Conservation (phyloP, 768 basidiomycete species). For the Podaxis sp. region DNA sequence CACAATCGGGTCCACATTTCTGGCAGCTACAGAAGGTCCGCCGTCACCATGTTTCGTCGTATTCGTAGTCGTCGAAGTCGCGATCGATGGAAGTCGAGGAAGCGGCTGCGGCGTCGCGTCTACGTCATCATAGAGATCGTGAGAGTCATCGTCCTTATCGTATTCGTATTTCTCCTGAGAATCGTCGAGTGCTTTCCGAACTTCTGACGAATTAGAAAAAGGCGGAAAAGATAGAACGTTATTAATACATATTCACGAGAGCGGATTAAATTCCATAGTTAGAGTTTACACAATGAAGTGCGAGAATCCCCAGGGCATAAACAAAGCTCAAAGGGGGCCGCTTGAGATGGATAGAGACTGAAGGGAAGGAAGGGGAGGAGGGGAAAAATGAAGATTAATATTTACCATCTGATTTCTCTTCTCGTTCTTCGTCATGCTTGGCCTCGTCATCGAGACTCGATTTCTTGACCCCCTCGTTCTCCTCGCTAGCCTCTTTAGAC, state of each 20-base stretch:
- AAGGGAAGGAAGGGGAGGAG: neutral
- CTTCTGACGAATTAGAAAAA: slow-evolving; percentile 2
- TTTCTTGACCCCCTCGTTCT: neutral
- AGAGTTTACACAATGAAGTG: neutral
- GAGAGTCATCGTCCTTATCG: slow-evolving; percentile 11
- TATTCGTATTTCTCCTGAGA: neutral
- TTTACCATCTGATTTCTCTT: slow-evolving; percentile 31
- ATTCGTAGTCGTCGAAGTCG: neutral
- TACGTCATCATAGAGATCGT: slow-evolving; percentile 11
- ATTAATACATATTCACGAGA: slow-evolving; percentile 7
- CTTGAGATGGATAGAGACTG: neutral
- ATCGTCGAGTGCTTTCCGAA: slow-evolving; percentile 9
- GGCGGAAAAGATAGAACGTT: neutral
- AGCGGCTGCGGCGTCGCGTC: slow-evolving; percentile 8
- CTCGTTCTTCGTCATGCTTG: slow-evolving; percentile 13
- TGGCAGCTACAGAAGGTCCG: neutral
- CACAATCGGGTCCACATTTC: neutral
- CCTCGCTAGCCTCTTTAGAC: neutral
- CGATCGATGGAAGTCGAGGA: neutral
- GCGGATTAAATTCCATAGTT: slow-evolving; percentile 4
- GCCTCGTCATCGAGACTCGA: slow-evolving; percentile 12
- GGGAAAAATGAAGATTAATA: slow-evolving; percentile 25
- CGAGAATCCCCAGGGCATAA: neutral
- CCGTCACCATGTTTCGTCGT: neutral
- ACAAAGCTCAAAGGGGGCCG: neutral